These are phyloP conservation scores for Apiosordaria backusii DNA, from an alignment of 495 filamentous ascomycete species.

Conservation along the genomic window DNA sequence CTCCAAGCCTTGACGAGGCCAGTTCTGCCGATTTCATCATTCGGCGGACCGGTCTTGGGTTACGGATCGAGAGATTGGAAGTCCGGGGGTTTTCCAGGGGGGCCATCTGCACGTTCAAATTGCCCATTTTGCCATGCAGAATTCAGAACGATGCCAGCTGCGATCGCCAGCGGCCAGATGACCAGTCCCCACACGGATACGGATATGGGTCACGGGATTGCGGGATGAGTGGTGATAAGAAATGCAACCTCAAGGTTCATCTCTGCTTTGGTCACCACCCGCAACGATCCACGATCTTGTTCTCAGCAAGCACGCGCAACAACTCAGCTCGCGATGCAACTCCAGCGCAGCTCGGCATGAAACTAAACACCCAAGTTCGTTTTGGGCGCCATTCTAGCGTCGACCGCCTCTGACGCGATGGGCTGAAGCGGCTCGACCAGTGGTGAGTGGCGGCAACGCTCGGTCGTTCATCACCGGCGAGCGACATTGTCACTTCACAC, in stretches of 20 bases:
- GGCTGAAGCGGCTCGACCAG: neutral
- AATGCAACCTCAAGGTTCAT: neutral
- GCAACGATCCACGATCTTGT: neutral
- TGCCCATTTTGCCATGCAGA: slow-evolving; percentile 1
- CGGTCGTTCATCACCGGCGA: slow-evolving; percentile 1
- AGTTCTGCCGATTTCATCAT: slow-evolving; percentile 2
- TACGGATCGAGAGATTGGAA: neutral
- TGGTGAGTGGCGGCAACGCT: neutral
- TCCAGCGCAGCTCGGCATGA: neutral
- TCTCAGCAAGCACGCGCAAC: neutral
- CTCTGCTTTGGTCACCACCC: neutral
- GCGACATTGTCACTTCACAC: neutral
- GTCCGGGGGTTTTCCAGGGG: neutral
- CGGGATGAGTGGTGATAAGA: neutral
- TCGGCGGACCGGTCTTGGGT: neutral
- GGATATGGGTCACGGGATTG: neutral
- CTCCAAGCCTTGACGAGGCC: neutral
- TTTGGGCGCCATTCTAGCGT: no score
- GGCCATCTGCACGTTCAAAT: neutral
- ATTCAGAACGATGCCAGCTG: neutral
- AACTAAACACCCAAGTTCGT: neutral
- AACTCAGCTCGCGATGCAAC: neutral
- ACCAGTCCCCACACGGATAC: neutral
- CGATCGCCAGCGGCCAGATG: neutral
- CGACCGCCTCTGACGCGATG: neutral